Conservation (phyloP, 495 filamentous ascomycete genomes). For the Margaritispora aquatica region DNA sequence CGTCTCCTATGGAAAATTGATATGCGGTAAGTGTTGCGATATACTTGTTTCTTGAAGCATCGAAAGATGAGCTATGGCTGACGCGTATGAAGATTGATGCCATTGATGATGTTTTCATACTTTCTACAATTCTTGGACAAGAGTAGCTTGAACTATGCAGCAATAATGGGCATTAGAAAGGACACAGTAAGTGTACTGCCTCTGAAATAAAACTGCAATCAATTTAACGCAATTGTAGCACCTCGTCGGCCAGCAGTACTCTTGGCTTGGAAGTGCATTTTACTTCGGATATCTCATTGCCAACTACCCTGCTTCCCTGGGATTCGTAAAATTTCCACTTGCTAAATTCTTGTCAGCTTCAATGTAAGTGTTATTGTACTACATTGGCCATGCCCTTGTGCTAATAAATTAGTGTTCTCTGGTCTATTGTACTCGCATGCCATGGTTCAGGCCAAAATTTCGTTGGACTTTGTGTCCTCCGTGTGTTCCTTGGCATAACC, state of each 20-base stretch:
- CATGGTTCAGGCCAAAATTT: conserved; percentile 40
- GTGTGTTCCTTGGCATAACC: conserved; percentile 54
- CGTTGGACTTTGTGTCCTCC: conserved; percentile 45
- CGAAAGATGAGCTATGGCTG: no score
- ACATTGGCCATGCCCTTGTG: neutral
- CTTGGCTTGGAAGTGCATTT: conserved; percentile 43
- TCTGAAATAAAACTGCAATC: neutral
- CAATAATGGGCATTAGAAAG: conserved; percentile 47
- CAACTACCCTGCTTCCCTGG: conserved; percentile 52
- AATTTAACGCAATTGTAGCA: neutral
- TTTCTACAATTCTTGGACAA: conserved; percentile 54
- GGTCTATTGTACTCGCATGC: conserved; percentile 50
- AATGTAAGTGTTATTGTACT: conserved; percentile 30
- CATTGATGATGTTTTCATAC: conserved; percentile 39
- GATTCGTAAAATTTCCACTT: conserved; percentile 45
- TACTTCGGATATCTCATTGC: conserved; percentile 59
- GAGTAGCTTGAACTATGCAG: conserved; percentile 48
- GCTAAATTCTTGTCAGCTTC: conserved; percentile 49
- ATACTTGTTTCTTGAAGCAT: no score
- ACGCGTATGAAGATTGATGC: conserved; percentile 37
- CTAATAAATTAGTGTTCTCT: conserved; percentile 32
- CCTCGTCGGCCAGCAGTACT: conserved; percentile 29
- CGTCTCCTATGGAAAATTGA: conserved; percentile 34
- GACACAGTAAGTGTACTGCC: conserved; percentile 22
- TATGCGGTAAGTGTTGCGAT: neutral